phyloP scores from a whole-genome alignment of 768 basidiomycete species.

The Tremella fuciformis region DNA sequence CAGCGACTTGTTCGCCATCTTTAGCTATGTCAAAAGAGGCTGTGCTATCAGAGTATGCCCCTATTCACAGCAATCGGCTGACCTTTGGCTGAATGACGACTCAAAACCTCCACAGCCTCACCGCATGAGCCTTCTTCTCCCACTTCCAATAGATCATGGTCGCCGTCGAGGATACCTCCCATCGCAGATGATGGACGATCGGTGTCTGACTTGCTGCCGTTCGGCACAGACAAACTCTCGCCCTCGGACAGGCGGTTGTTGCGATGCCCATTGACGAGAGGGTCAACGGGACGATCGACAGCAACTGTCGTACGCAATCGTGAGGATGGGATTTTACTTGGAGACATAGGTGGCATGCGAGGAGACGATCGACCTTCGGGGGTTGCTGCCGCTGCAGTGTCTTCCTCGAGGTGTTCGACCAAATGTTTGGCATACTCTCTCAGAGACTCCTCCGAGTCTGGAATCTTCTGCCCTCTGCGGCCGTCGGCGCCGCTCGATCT shows the following conservation, averaged over 20 bases:
- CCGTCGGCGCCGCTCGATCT: neutral
- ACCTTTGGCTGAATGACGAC: constrained; percentile 86
- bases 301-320: neutral
- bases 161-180: constrained; percentile 14
- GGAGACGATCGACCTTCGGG: neutral
- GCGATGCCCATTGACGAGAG: neutral
- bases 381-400: neutral
- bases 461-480: neutral
- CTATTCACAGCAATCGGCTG: constrained; percentile 31
- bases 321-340: neutral
- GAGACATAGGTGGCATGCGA: constrained; percentile 8
- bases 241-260: neutral
- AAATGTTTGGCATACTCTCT: constrained; percentile 24
- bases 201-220: neutral
- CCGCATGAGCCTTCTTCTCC: constrained; percentile 54
- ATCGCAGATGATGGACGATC: neutral
- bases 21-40: constrained; percentile 95
- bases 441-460: constrained; percentile 12
- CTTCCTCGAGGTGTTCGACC: constrained; percentile 9
- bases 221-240: neutral
- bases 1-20: constrained; percentile 82
- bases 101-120: constrained; percentile 86
- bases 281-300: neutral
- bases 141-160: constrained; percentile 33
- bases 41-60: constrained; percentile 44